Percentiles rank a stretch among this genome's conserved stretches.
Conservation (phyloP, 2,329 filamentous ascomycete species). For the Ceratocystiopsis brevicomis region DNA sequence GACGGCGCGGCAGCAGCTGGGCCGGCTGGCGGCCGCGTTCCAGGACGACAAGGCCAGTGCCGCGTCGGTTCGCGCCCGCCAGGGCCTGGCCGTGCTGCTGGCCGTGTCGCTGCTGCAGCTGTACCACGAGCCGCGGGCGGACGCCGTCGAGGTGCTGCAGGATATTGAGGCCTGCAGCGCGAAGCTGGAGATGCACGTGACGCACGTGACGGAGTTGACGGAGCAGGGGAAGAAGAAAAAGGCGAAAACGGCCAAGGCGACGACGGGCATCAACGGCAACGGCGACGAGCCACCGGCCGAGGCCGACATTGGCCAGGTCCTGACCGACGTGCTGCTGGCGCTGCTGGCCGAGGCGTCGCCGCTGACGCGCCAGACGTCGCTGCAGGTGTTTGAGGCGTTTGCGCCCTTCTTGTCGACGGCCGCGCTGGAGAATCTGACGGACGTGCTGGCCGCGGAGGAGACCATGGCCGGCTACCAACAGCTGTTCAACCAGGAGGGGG, state of each 20-base stretch:
- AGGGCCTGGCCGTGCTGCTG: slow-evolving; percentile 63
- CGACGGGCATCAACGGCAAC: background rate
- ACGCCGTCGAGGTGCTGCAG: slow-evolving; percentile 63
- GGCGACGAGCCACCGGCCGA: slow-evolving; percentile 1
- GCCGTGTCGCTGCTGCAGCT: slow-evolving; percentile 71
- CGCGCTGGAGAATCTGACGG: slow-evolving; percentile 45
- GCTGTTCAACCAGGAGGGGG: slow-evolving; percentile 49
- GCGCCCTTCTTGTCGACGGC: slow-evolving; percentile 53
- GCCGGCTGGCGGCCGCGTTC: slow-evolving; percentile 24
- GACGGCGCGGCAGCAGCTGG: slow-evolving; percentile 29
- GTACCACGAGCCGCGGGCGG: slow-evolving; percentile 64
- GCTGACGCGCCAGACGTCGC: slow-evolving; percentile 67
- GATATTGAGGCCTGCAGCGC: slow-evolving; percentile 65
- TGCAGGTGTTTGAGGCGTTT: slow-evolving; percentile 76
- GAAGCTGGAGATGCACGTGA: slow-evolving; percentile 32
- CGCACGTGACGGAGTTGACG: slow-evolving; percentile 12
- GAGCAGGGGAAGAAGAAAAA: slow-evolving; percentile 19
- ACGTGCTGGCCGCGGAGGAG: slow-evolving; percentile 62
- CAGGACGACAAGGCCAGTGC: slow-evolving; percentile 15
- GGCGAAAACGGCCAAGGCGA: slow-evolving; percentile 9
- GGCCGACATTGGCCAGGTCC: slow-evolving; percentile 41
- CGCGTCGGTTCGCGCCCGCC: slow-evolving; percentile 24
- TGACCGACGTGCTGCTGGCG: slow-evolving; percentile 79
- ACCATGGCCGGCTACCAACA: slow-evolving; percentile 68
- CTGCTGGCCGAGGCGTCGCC: slow-evolving; percentile 74